phyloP scores from a whole-genome alignment of 495 filamentous ascomycete species.

The Podospora pseudoanserina region DNA sequence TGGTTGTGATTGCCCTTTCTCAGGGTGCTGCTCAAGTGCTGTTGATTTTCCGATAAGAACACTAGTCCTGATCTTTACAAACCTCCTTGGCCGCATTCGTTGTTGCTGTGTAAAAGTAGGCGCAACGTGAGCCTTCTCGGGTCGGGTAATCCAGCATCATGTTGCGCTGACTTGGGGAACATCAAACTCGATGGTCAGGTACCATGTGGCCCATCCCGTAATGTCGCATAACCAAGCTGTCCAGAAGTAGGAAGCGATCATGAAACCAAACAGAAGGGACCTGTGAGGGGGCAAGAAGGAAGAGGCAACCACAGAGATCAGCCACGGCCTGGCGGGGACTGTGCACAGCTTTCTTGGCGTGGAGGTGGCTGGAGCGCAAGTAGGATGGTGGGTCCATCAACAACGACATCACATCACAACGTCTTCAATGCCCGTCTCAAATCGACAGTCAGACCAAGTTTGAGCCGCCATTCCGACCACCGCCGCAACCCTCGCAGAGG shows the following conservation, averaged over 20 bases:
- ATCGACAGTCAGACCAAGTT: slow-evolving; percentile 18
- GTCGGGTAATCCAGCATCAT: neutral
- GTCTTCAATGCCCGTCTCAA: slow-evolving; percentile 11
- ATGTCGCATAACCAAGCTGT: too few species aligned
- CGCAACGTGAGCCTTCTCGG: neutral
- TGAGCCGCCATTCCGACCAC: slow-evolving; percentile 13
- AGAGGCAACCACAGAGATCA: neutral
- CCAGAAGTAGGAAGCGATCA: neutral
- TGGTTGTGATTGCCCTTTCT: neutral
- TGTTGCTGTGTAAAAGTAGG: too few species aligned
- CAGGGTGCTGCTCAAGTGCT: neutral
- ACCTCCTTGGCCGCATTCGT: neutral
- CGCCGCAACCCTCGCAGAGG: slow-evolving; percentile 16
- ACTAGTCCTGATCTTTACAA: neutral
- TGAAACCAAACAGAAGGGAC: neutral
- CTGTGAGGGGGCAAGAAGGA: neutral
- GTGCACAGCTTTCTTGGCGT: neutral
- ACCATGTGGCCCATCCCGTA: too few species aligned
- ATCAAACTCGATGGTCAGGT: too few species aligned
- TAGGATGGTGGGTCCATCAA: slow-evolving; percentile 1
- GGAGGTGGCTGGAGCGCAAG: neutral
- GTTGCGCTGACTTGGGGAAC: too few species aligned
- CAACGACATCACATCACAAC: slow-evolving; percentile 17
- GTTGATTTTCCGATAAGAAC: neutral
- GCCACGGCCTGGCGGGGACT: neutral